These are phyloP conservation scores for Lanmaoa rubissima DNA, from an alignment of 768 basidiomycete genomes.

Conservation along the genomic window DNA sequence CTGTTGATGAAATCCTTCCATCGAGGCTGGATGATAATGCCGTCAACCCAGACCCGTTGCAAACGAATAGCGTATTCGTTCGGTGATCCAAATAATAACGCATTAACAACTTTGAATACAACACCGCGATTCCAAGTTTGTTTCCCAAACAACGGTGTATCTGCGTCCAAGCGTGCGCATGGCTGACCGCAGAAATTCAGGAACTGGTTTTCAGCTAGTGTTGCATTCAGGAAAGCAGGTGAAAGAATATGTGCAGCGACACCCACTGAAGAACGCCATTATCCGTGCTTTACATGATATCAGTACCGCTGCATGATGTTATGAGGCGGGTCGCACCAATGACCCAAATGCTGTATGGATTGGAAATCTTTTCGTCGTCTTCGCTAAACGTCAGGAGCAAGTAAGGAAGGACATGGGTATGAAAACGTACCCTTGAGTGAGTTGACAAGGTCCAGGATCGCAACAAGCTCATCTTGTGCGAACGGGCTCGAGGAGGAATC, in stretches of 20 bases:
- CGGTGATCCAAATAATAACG: conserved; percentile 1
- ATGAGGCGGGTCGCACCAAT: conserved; percentile 6
- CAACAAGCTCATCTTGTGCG: conserved; percentile 8
- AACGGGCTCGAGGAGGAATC: conserved; percentile 19
- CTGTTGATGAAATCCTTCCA: conserved; percentile 14
- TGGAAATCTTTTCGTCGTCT: not conserved
- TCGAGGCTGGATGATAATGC: conserved; percentile 5
- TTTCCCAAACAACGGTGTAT: conserved; percentile 4
- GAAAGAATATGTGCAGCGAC: not conserved
- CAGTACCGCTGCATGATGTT: not conserved
- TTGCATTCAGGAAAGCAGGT: not conserved
- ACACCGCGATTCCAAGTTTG: conserved; percentile 2
- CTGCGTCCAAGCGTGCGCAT: conserved; percentile 12
- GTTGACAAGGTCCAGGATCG: conserved; percentile 14
- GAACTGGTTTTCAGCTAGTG: conserved; percentile 15
- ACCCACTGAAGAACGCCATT: conserved; percentile 14
- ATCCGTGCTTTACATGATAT: conserved; percentile 10
- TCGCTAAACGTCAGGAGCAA: not conserved
- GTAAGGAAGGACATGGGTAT: not conserved
- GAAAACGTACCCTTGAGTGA: conserved; percentile 9
- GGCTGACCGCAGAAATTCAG: conserved; percentile 12
- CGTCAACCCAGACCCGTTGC: conserved; percentile 12
- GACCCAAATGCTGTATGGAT: conserved; percentile 10
- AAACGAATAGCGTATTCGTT: conserved; percentile 14
- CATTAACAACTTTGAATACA: not conserved